A percentile compares a stretch with the other conserved stretches of the same genome.
Conservation (phyloP, 768 basidiomycete genomes). For the Termitomyces sp. region DNA sequence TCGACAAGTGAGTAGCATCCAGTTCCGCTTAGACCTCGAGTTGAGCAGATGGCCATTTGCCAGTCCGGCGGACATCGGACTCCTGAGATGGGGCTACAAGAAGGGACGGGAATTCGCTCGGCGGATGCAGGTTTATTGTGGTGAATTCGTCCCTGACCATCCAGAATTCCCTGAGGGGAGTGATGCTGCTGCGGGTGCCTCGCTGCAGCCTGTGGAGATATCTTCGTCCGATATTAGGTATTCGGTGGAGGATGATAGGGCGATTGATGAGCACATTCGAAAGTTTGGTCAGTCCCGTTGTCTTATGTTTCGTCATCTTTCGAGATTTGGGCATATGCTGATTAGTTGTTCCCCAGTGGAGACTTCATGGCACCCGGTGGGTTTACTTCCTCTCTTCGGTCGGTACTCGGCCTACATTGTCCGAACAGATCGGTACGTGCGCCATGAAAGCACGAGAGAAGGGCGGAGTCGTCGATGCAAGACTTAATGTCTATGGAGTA, state of each 20-base stretch:
- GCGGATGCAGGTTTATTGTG: slow-evolving; percentile 42
- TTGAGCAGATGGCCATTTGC: neutral
- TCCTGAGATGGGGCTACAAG: slow-evolving; percentile 51
- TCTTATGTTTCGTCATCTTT: neutral
- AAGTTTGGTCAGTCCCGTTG: slow-evolving; percentile 20
- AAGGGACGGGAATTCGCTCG: slow-evolving; percentile 47
- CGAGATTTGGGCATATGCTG: neutral
- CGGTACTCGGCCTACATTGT: neutral
- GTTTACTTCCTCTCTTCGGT: neutral
- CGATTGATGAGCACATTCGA: slow-evolving; percentile 34
- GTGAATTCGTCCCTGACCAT: slow-evolving; percentile 29
- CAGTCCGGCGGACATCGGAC: slow-evolving; percentile 38
- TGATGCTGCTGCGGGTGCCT: slow-evolving; percentile 18
- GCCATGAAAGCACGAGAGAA: slow-evolving; percentile 57
- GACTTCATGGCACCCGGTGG: slow-evolving; percentile 43
- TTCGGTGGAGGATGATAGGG: slow-evolving; percentile 33
- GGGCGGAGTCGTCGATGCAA: slow-evolving; percentile 57
- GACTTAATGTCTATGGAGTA: slow-evolving; percentile 60
- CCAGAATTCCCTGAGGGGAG: slow-evolving; percentile 32
- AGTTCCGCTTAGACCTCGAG: too few species aligned
- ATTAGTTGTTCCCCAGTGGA: slow-evolving; percentile 19
- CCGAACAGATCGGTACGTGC: slow-evolving; percentile 52
- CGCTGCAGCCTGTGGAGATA: slow-evolving; percentile 26
- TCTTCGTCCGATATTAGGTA: slow-evolving; percentile 32
- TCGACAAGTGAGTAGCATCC: slow-evolving; percentile 32